A percentile compares a stretch with the other conserved stretches of the same genome.
Evolutionary conservation across 2,329 filamentous ascomycete species (phyloP).

Genomic region (Aspergillus sergii): DNA sequence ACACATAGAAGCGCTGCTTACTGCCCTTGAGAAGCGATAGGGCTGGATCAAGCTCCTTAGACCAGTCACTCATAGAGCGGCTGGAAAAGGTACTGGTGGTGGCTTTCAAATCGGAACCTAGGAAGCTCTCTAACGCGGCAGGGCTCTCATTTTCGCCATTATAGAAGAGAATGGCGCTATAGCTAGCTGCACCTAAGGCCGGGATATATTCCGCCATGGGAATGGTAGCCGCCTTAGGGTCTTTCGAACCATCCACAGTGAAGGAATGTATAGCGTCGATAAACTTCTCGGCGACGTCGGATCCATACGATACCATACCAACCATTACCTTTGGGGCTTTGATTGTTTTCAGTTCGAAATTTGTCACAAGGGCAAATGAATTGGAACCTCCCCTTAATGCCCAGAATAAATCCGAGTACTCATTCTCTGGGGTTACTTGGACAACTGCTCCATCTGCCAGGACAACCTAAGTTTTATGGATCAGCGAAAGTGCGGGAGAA

Average conservation of each 20-base stretch:
- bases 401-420: slow-evolving; percentile 7
- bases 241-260: slow-evolving; percentile 1
- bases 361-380: slow-evolving; percentile 3
- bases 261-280: slow-evolving; percentile 1
- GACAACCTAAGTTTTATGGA: not conserved
- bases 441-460: not conserved
- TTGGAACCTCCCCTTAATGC: slow-evolving; percentile 1
- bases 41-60: slow-evolving; percentile 2
- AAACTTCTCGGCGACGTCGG: not conserved
- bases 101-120: not conserved
- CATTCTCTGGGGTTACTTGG: not conserved
- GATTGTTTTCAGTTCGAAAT: slow-evolving; percentile 7
- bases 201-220: slow-evolving; percentile 1
- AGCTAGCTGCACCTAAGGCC: not conserved
- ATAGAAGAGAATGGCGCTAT: slow-evolving; percentile 3
- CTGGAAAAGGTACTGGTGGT: not conserved
- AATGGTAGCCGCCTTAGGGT: not conserved
- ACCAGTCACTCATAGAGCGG: slow-evolving; percentile 1
- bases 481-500: not conserved
- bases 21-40: not conserved
- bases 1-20: not conserved
- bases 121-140: not conserved
- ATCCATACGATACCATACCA: not conserved
- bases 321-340: not conserved
- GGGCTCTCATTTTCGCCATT: not conserved